Conservation (phyloP, 345 rosid species). For the Pistacia atlantica region DNA sequence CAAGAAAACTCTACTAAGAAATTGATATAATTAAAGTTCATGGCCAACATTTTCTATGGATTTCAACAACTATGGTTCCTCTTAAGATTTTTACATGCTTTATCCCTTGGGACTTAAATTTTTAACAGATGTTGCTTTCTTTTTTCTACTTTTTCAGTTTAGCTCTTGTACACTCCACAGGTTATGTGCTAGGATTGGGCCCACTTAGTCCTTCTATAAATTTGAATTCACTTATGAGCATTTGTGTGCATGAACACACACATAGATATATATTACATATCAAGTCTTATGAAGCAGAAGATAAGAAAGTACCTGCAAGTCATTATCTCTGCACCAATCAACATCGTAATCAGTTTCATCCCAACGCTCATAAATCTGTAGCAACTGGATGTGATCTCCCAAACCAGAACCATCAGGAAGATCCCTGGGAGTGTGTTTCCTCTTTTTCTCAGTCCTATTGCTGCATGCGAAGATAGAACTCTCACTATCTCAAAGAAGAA, state of each 20-base stretch:
- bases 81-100: background rate
- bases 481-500: slow-evolving; percentile 9
- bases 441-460: slow-evolving; percentile 75
- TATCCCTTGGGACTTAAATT: background rate
- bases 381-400: slow-evolving; percentile 94
- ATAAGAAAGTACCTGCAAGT: slow-evolving; percentile 63
- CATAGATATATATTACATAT: background rate
- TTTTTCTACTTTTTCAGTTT: background rate
- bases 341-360: slow-evolving; percentile 61
- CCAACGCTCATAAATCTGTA: slow-evolving; percentile 88
- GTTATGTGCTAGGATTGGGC: background rate
- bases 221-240: background rate
- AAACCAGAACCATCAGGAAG: slow-evolving; percentile 95
- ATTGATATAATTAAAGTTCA: background rate
- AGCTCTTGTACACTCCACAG: background rate
- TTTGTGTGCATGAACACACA: background rate
- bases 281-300: slow-evolving; percentile 18
- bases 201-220: background rate
- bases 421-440: slow-evolving; percentile 57
- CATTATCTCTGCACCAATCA: slow-evolving; percentile 78
- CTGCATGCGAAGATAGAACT: slow-evolving; percentile 34
- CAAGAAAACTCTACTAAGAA: background rate
- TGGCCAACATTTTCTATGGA: background rate
- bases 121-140: background rate
- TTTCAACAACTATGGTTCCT: background rate